phyloP scores from a whole-genome alignment of 352 stramenopile species.

The Phytopythium boreale region DNA sequence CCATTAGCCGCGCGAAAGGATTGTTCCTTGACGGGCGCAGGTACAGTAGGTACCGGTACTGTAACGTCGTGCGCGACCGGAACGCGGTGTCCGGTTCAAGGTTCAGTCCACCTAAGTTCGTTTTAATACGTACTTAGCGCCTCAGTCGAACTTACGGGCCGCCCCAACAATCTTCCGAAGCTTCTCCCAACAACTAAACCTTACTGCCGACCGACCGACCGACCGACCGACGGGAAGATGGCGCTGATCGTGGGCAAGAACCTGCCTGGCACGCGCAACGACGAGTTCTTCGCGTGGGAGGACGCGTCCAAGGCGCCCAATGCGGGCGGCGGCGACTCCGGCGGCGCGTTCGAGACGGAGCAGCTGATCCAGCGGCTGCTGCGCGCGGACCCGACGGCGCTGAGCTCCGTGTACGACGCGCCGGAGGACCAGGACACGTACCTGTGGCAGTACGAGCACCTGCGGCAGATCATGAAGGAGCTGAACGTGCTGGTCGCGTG shows the following conservation, averaged over 20 bases:
- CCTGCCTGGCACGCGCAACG: constrained; percentile 62
- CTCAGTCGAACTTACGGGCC: too few species aligned
- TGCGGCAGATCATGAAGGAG: constrained; percentile 84
- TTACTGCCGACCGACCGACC: too few species aligned
- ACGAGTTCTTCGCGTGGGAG: constrained; percentile 82
- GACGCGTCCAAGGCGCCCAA: constrained; percentile 9
- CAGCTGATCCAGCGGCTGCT: constrained; percentile 76
- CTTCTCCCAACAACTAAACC: background rate
- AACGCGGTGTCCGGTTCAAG: background rate
- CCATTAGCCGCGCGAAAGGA: too few species aligned
- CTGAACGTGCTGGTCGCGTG: constrained; percentile 72
- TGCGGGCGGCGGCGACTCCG: constrained; percentile 20
- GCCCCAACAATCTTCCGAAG: too few species aligned
- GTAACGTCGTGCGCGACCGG: background rate
- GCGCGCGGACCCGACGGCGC: constrained; percentile 49
- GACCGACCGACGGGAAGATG: constrained; percentile 14
- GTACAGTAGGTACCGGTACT: too few species aligned
- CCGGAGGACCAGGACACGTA: constrained; percentile 81
- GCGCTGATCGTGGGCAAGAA: constrained; percentile 66
- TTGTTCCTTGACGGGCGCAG: too few species aligned
- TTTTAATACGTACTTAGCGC: background rate
- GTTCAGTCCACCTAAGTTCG: background rate
- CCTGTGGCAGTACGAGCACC: constrained; percentile 84
- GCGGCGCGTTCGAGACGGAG: constrained; percentile 70
- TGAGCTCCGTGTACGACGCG: constrained; percentile 67